These are phyloP conservation scores for Cutaneotrichosporon sp. DNA, from an alignment of 1,284 basidiomycete species.

Conservation along the genomic window DNA sequence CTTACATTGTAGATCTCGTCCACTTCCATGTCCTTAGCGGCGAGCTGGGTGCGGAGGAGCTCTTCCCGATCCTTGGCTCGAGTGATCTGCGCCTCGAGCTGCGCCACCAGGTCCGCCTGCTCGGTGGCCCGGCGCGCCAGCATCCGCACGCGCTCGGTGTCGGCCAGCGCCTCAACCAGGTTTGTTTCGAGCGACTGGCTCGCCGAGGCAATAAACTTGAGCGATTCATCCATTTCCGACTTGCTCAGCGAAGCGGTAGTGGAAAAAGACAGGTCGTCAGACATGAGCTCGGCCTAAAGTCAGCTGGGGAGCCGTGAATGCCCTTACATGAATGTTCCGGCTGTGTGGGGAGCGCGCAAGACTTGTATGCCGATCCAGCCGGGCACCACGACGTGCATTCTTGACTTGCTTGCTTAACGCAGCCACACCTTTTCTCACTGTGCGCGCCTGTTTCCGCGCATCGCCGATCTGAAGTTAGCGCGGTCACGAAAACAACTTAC, in stretches of 20 bases:
- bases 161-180: conserved; percentile 24
- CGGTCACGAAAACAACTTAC: neutral
- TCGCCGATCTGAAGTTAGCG: conserved; percentile 5
- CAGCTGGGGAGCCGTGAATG: neutral
- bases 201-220: conserved; percentile 18
- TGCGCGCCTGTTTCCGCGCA: conserved; percentile 12
- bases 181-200: conserved; percentile 33
- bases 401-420: conserved; percentile 6
- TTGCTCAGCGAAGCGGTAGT: too few relatives aligned
- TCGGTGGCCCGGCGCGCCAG: conserved; percentile 7
- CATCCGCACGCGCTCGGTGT: conserved; percentile 24
- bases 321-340: conserved; percentile 47
- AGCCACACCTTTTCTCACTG: conserved; percentile 4
- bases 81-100: conserved; percentile 60
- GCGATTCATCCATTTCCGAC: too few relatives aligned
- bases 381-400: neutral
- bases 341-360: conserved; percentile 48
- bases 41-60: conserved; percentile 66
- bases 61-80: conserved; percentile 67
- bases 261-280: too few relatives aligned
- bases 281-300: conserved; percentile 1
- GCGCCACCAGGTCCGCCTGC: conserved; percentile 54
- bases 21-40: conserved; percentile 73
- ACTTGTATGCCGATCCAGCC: neutral
- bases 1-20: conserved; percentile 83